Evolutionary conservation across 305 asterid genomes (phyloP), one percentile per base, ranked within the genome.

Genomic region (Fraxinus sp.): DNA sequence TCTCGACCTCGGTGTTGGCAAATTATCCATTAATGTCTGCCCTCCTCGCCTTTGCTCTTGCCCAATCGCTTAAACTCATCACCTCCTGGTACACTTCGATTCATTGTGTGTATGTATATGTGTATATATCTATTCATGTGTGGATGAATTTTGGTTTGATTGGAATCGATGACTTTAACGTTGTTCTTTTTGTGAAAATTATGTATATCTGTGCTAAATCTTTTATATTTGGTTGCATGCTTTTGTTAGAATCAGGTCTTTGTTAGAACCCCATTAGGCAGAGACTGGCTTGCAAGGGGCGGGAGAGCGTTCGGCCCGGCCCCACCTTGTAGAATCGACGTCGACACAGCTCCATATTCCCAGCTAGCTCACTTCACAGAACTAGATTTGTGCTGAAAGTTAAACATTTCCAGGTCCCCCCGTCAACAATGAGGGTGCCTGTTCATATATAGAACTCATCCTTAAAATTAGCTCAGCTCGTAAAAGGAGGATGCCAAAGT

Each of bases 21-120:
- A 91, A 90, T 83, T 88, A 86, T 87, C 95, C 93, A 4, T 86
- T 90, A 43, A 78, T 88, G 24, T 89, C 93, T 36, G 91, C 94
- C 79, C 80, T 90, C 77, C 55, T 92, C 32, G 91, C 93, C 62
- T 90, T 92, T 79, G 87, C 87, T 49, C 75, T 90, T 71, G 92
- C 94, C 75, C 95, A 92, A 87, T 84, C 87, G 18, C 24, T 82
- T 26, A 92, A 90, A 85, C 14, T 89, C 88, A 37, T 88, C 86
- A 78, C 92, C 76, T 79, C 91, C 46, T 85, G 94, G 94, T 92
- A 88, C 36, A 16, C 49, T 30, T 14, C 24, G 49, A 64, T 76
- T 80, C 26, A 57, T 7, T 75, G 2, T 80, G 57, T 57, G 14
- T 62, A 10, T 33, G 30, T 72, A 5, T 35, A 3, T 73, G 26